Conservation (phyloP, 345 rosid genomes). For the Gossypium ekmanianum region DNA sequence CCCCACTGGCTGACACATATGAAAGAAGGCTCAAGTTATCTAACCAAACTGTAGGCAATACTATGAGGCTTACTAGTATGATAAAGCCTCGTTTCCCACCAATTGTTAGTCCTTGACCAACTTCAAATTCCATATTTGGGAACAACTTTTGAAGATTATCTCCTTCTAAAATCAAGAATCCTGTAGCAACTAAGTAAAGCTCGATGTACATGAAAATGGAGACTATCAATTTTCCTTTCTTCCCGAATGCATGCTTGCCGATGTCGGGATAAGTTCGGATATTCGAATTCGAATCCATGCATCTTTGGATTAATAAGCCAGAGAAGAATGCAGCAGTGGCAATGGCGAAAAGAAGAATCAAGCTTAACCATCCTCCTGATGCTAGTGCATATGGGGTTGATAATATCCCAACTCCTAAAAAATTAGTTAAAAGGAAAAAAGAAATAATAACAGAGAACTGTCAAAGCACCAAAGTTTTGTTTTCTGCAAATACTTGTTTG, state of each 20-base stretch:
- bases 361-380: slow-evolving; percentile 91
- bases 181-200: slow-evolving; percentile 74
- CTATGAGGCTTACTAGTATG: slow-evolving; percentile 53
- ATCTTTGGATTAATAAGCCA: slow-evolving; percentile 65
- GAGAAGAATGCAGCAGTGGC: slow-evolving; percentile 65
- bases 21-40: slow-evolving; percentile 73
- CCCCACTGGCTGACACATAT: slow-evolving; percentile 87
- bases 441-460: no score
- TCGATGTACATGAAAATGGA: slow-evolving; percentile 63
- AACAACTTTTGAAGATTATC: slow-evolving; percentile 68
- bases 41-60: slow-evolving; percentile 80
- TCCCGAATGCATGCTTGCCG: slow-evolving; percentile 77
- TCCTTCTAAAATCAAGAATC: slow-evolving; percentile 85
- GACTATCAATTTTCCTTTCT: slow-evolving; percentile 49
- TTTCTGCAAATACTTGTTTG: no score
- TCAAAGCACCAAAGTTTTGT: no score
- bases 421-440: no score
- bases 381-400: slow-evolving; percentile 80
- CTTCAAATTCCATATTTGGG: slow-evolving; percentile 40
- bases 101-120: slow-evolving; percentile 37
- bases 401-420: slow-evolving; percentile 62
- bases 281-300: slow-evolving; percentile 64
- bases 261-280: slow-evolving; percentile 77
- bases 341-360: slow-evolving; percentile 49
- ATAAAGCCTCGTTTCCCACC: slow-evolving; percentile 55